Evolutionary conservation across 805 yeast species (phyloP).

Genomic region (Candida tallmaniae): DNA sequence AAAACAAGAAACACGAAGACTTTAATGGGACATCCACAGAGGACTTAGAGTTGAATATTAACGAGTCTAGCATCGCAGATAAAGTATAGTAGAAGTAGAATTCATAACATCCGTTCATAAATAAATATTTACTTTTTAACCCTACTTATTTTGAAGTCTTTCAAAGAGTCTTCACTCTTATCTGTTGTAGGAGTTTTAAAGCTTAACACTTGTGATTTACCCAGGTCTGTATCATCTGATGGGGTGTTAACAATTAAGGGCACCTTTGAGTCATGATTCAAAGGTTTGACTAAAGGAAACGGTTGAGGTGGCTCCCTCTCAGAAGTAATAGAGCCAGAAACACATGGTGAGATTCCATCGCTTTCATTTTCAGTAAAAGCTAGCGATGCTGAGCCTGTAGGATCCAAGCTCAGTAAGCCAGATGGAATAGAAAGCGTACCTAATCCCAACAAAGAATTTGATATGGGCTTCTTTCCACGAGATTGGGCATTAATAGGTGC

Average conservation of each 20-base stretch:
- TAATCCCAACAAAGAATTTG: no score
- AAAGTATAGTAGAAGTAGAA: no score
- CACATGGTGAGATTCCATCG: no score
- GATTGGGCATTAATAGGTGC: no score
- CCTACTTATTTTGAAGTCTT: slow-evolving; percentile 4
- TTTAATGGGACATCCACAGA: background rate
- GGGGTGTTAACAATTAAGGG: slow-evolving; percentile 16
- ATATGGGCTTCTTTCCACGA: no score
- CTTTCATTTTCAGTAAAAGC: no score
- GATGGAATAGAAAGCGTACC: no score
- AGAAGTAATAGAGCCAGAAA: slow-evolving; percentile 11
- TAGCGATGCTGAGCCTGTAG: no score
- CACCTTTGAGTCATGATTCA: slow-evolving; percentile 1
- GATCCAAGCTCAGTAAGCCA: no score
- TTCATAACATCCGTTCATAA: no score
- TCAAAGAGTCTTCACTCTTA: background rate
- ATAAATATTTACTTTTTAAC: slow-evolving; percentile 1
- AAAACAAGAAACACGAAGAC: slow-evolving; percentile 6
- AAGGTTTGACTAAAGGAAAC: slow-evolving; percentile 5
- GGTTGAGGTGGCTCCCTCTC: slow-evolving; percentile 8
- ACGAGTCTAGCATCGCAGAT: background rate
- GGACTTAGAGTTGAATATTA: background rate
- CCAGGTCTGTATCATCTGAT: no score
- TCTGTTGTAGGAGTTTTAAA: slow-evolving; percentile 13
- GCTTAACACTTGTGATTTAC: slow-evolving; percentile 8